phyloP scores from a whole-genome alignment of 2,329 filamentous ascomycete genomes.

The Akanthomyces uredinophilus region DNA sequence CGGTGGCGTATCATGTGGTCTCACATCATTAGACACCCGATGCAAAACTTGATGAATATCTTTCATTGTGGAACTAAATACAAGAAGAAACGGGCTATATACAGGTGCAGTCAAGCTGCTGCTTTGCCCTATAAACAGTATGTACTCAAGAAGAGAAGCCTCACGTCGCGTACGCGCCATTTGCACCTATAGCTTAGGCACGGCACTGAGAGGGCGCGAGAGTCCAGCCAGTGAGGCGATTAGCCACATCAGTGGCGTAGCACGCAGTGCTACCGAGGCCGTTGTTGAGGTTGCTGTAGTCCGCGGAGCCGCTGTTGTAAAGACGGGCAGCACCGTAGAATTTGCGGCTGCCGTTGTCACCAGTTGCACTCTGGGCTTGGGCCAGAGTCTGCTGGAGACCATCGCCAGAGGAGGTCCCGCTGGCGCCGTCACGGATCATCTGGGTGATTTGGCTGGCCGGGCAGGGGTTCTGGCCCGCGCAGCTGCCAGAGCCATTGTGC shows the following conservation, averaged over 20 bases:
- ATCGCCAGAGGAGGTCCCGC: constrained; percentile 1
- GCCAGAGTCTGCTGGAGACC: constrained; percentile 6
- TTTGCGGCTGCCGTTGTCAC: constrained; percentile 5
- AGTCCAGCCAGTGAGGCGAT: constrained; percentile 11
- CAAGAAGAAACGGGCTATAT: not conserved
- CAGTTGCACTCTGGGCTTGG: constrained; percentile 1
- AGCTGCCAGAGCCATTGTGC: constrained; percentile 8
- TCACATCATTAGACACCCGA: not conserved
- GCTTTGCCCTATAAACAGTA: not conserved
- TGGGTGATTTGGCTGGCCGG: constrained; percentile 3
- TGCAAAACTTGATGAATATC: not conserved
- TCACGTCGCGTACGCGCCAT: not conserved
- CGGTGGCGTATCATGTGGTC: no score
- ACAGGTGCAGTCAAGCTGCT: not conserved
- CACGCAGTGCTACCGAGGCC: constrained; percentile 8
- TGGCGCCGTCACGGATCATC: constrained; percentile 11
- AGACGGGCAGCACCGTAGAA: constrained; percentile 1
- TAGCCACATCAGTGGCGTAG: constrained; percentile 9
- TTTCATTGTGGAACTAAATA: not conserved
- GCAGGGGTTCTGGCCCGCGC: constrained; percentile 9
- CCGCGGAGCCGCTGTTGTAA: constrained; percentile 11
- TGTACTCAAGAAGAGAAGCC: not conserved
- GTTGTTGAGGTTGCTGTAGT: constrained; percentile 8
- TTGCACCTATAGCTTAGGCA: not conserved
- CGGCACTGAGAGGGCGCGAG: constrained; percentile 3